phyloP scores from a whole-genome alignment of 345 rosid genomes.

The Heritiera fomes region DNA sequence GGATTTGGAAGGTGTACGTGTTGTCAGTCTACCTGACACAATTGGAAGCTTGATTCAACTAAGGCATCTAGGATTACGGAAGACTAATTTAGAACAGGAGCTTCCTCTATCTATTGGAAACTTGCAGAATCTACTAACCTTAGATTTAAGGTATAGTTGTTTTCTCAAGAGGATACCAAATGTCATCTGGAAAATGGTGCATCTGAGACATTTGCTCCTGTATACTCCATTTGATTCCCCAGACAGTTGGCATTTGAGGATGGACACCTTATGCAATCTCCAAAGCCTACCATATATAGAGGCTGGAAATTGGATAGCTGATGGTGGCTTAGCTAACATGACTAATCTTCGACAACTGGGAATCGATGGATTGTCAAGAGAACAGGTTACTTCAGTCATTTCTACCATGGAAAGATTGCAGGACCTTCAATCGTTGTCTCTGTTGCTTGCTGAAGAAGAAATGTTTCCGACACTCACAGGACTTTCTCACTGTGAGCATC shows the following conservation, averaged over 20 bases:
- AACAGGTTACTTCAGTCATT: slow-evolving; percentile 8
- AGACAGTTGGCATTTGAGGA: slow-evolving; percentile 4
- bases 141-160: slow-evolving; percentile 25
- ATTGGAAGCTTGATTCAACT: slow-evolving; percentile 24
- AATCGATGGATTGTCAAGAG: slow-evolving; percentile 20
- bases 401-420: slow-evolving; percentile 20
- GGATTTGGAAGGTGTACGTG: slow-evolving; percentile 25
- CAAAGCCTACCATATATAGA: slow-evolving; percentile 22
- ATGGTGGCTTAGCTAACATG: slow-evolving; percentile 20
- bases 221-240: slow-evolving; percentile 24
- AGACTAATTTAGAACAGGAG: slow-evolving; percentile 21
- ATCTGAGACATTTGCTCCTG: slow-evolving; percentile 24
- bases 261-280: slow-evolving; percentile 18
- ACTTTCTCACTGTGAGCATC: slow-evolving; percentile 15
- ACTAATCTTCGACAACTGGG: slow-evolving; percentile 18
- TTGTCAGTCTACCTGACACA: slow-evolving; percentile 8
- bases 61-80: slow-evolving; percentile 26
- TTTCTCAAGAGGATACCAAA: slow-evolving; percentile 25
- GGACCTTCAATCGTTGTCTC: slow-evolving; percentile 21
- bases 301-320: slow-evolving; percentile 18
- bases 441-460: slow-evolving; percentile 22
- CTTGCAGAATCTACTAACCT: slow-evolving; percentile 18
- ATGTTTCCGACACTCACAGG: slow-evolving; percentile 9
- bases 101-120: slow-evolving; percentile 17
- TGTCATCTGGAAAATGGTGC: slow-evolving; percentile 29